phyloP scores from a whole-genome alignment of 805 yeast genomes.

The Hanseniaspora valbyensis region DNA sequence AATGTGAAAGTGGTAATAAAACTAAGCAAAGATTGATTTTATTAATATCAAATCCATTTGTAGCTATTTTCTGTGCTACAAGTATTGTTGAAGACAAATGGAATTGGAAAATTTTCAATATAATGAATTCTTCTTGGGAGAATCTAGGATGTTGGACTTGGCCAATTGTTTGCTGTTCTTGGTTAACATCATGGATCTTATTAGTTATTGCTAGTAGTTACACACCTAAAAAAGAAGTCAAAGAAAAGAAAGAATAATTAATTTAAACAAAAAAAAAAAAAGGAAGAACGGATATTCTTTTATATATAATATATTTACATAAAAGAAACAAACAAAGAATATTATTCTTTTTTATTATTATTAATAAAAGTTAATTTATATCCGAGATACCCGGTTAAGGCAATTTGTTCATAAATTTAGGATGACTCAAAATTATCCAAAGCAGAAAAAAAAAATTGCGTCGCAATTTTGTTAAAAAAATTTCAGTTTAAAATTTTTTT shows the following conservation, averaged over 20 bases:
- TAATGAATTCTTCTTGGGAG: slow-evolving; percentile 52
- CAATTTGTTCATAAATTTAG: no score
- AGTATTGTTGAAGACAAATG: slow-evolving; percentile 28
- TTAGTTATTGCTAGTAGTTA: slow-evolving; percentile 25
- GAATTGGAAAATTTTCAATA: slow-evolving; percentile 36
- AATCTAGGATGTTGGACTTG: slow-evolving; percentile 78
- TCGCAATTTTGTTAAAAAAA: no score
- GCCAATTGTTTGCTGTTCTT: slow-evolving; percentile 58
- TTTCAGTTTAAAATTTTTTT: no score
- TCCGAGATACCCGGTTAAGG: no score
- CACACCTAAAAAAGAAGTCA: not conserved
- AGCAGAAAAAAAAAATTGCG: no score
- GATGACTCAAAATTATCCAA: no score
- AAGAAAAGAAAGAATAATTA: not conserved
- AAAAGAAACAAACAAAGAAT: no score
- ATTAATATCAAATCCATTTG: slow-evolving; percentile 43
- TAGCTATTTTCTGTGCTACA: slow-evolving; percentile 28
- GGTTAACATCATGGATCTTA: slow-evolving; percentile 74
- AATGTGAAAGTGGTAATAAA: slow-evolving; percentile 3
- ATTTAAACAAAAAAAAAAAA: not conserved
- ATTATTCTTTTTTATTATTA: no score
- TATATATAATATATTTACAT: not conserved
- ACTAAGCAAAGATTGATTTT: slow-evolving; percentile 30
- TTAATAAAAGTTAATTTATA: no score
- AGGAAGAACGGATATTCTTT: not conserved